A percentile compares a stretch with the other conserved stretches of the same genome.
These are phyloP conservation scores for Botrytis elliptica DNA, from an alignment of 2,329 filamentous ascomycete species.

Conservation along the genomic window DNA sequence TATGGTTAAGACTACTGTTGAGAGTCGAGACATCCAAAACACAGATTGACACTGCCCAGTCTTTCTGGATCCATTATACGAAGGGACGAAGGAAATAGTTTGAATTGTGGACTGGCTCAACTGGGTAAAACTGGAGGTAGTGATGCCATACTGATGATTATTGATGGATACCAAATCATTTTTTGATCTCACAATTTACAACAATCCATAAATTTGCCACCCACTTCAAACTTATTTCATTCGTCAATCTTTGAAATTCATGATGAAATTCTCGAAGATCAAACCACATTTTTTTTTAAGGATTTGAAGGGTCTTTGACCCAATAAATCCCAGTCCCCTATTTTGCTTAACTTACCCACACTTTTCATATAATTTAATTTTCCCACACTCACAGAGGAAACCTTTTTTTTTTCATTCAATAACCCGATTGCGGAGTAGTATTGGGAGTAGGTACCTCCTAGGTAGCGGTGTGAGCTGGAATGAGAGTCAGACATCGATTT, in stretches of 20 bases:
- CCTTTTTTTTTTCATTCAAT: background rate
- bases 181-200: background rate
- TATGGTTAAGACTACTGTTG: background rate
- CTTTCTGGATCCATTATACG: background rate
- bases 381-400: background rate
- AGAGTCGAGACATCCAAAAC: background rate
- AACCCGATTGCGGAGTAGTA: background rate
- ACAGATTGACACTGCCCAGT: background rate
- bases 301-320: background rate
- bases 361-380: background rate
- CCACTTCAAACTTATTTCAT: background rate
- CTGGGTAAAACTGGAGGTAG: background rate
- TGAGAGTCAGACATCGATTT: background rate
- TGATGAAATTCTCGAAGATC: background rate
- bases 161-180: background rate
- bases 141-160: background rate
- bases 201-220: background rate
- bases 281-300: background rate
- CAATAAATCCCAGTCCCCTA: background rate
- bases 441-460: background rate
- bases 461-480: conserved; percentile 8
- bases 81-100: background rate
- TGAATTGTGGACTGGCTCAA: background rate
- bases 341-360: background rate
- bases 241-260: background rate